These are phyloP conservation scores for Cryptococcus sp. DNA, from an alignment of 1,284 basidiomycete genomes.

Conservation along the genomic window DNA sequence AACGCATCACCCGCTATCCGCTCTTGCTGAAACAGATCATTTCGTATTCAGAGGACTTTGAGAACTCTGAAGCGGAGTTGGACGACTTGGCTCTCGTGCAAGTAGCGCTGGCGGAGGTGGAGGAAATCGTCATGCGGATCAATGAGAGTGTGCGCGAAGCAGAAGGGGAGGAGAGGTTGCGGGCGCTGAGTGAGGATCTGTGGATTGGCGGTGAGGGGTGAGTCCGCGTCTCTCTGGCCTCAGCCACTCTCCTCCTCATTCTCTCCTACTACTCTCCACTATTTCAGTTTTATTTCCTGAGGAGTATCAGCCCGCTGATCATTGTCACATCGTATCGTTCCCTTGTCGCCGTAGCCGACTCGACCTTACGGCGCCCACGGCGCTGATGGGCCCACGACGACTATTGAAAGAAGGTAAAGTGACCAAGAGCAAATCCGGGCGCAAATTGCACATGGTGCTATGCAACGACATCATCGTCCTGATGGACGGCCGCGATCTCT, in stretches of 20 bases:
- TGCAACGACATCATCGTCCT: slow-evolving; percentile 80
- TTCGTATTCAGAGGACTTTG: slow-evolving; percentile 68
- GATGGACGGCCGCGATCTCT: slow-evolving; percentile 70
- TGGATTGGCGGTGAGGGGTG: slow-evolving; percentile 80
- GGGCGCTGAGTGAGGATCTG: slow-evolving; percentile 70
- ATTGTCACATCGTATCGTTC: no score
- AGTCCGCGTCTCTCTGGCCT: slow-evolving; percentile 29
- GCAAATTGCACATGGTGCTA: slow-evolving; percentile 72
- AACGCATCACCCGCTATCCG: slow-evolving; percentile 90
- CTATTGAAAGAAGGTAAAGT: slow-evolving; percentile 78
- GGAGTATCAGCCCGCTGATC: no score
- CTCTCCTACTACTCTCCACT: not conserved
- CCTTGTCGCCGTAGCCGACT: slow-evolving; percentile 61
- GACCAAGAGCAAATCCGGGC: slow-evolving; percentile 78
- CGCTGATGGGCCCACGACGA: slow-evolving; percentile 70
- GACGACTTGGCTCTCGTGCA: slow-evolving; percentile 60
- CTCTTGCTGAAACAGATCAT: slow-evolving; percentile 83
- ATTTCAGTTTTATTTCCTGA: no score
- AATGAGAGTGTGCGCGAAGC: slow-evolving; percentile 88
- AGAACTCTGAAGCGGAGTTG: slow-evolving; percentile 42
- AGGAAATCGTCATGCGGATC: slow-evolving; percentile 73
- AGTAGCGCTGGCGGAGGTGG: slow-evolving; percentile 64
- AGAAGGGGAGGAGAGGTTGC: slow-evolving; percentile 73
- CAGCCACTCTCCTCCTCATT: not conserved
- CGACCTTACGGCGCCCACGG: slow-evolving; percentile 85